These are phyloP conservation scores for Flueggea neowawraea DNA, from an alignment of 441 rosid genomes.

Conservation along the genomic window DNA sequence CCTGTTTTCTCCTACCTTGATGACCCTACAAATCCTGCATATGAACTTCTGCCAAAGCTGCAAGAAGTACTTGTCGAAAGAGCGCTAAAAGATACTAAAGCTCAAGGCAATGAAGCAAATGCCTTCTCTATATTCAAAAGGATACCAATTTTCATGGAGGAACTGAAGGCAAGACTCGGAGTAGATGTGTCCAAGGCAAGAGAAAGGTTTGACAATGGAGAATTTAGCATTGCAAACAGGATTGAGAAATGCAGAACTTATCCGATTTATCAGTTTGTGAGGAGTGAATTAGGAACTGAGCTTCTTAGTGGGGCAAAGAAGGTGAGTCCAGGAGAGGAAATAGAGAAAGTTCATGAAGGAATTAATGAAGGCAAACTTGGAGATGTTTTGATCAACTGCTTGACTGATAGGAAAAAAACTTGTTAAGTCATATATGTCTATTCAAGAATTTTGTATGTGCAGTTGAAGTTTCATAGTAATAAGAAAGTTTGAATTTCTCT, in stretches of 20 bases:
- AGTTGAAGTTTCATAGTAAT: too few relatives aligned
- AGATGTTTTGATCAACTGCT: constrained; percentile 26
- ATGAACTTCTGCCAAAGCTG: constrained; percentile 29
- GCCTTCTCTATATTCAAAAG: constrained; percentile 28
- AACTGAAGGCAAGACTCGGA: constrained; percentile 21
- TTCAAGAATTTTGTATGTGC: too few relatives aligned
- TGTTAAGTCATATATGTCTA: too few relatives aligned
- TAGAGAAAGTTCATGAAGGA: constrained; percentile 39
- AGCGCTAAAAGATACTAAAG: constrained; percentile 22
- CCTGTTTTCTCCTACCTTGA: constrained; percentile 38
- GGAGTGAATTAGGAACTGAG: constrained; percentile 28
- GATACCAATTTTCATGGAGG: constrained; percentile 31
- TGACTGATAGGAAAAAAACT: not conserved
- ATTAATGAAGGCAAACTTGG: constrained; percentile 35
- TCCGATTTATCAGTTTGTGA: constrained; percentile 27
- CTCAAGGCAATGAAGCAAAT: constrained; percentile 9
- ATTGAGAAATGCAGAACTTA: constrained; percentile 32
- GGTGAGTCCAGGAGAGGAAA: constrained; percentile 39
- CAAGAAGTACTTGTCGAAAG: constrained; percentile 29
- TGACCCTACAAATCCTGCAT: constrained; percentile 36
- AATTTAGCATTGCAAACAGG: constrained; percentile 16
- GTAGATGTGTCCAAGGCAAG: constrained; percentile 29
- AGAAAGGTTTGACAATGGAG: constrained; percentile 25
- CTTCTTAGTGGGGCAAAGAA: constrained; percentile 36
- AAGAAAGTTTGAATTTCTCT: too few relatives aligned